phyloP scores from a whole-genome alignment of 2,329 filamentous ascomycete species.

The Talaromyces sp. region DNA sequence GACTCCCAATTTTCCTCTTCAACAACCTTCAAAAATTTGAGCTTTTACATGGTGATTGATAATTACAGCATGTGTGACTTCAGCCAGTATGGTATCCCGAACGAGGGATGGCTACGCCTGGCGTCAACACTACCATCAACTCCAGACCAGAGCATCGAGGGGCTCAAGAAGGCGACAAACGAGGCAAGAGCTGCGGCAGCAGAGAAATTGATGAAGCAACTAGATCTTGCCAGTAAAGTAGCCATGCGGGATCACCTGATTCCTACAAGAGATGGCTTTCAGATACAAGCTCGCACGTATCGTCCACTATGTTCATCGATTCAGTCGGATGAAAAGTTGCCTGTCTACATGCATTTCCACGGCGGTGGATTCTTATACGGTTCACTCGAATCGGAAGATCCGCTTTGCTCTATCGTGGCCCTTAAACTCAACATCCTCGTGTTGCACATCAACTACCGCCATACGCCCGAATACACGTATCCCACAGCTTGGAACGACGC shows the following conservation, averaged over 20 bases:
- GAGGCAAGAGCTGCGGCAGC: background rate
- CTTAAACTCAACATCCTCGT: constrained; percentile 42
- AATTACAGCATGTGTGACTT: constrained; percentile 33
- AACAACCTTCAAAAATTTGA: background rate
- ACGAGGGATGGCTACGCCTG: constrained; percentile 46
- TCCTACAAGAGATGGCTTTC: constrained; percentile 45
- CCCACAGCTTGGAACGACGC: constrained; percentile 53
- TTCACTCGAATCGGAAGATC: constrained; percentile 53
- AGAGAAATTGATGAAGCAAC: background rate
- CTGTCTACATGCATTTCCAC: constrained; percentile 53
- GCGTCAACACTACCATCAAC: constrained; percentile 33
- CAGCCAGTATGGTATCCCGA: constrained; percentile 42
- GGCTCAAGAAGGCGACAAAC: constrained; percentile 19
- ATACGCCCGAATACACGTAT: constrained; percentile 54
- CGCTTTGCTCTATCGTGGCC: constrained; percentile 50
- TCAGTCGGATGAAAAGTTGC: constrained; percentile 34
- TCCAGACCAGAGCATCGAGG: constrained; percentile 24
- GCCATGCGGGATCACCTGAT: constrained; percentile 37
- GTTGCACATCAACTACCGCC: constrained; percentile 58
- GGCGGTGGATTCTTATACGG: constrained; percentile 59
- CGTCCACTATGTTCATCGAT: constrained; percentile 34
- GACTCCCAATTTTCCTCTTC: background rate
- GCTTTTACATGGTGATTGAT: background rate
- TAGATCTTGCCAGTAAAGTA: constrained; percentile 28
- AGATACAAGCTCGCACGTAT: constrained; percentile 49